phyloP scores from a whole-genome alignment of 208 protist genomes.

The Acanthamoeba lenticulata region DNA sequence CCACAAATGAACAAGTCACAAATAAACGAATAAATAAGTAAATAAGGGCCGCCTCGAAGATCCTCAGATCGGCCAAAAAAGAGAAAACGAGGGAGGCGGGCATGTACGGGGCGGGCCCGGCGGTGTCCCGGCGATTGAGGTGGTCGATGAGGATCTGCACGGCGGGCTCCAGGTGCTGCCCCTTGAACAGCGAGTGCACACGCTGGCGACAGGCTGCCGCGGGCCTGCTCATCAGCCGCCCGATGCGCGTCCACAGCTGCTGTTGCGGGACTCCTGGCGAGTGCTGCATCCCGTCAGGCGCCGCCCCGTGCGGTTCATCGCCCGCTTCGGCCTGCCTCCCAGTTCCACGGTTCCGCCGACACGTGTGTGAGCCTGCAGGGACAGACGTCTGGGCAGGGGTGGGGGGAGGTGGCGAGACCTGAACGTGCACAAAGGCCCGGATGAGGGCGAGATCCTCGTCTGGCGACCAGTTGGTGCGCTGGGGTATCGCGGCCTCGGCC shows the following conservation, averaged over 20 bases:
- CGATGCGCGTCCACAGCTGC: neutral
- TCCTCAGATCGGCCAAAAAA: neutral
- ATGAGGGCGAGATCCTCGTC: constrained; percentile 10
- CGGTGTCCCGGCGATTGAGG: neutral
- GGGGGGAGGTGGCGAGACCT: neutral
- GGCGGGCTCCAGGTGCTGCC: constrained; percentile 1
- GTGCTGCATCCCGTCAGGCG: too few species aligned
- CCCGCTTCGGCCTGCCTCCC: neutral
- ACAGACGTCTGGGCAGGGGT: neutral
- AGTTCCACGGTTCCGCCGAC: neutral
- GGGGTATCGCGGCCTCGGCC: neutral
- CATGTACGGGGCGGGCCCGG: neutral
- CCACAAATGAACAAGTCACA: too few species aligned
- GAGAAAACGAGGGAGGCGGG: neutral
- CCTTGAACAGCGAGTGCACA: neutral
- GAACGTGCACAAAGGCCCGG: neutral
- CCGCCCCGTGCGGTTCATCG: neutral
- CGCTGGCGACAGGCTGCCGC: neutral
- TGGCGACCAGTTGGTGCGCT: neutral
- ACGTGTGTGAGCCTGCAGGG: neutral
- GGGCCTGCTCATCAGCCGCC: neutral
- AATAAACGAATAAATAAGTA: too few species aligned
- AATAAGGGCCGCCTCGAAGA: neutral
- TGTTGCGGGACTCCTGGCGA: neutral
- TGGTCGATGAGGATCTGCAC: constrained; percentile 3